Evolutionary conservation across 2,329 filamentous ascomycete genomes (phyloP).

Genomic region (Trichoderma hamatum): DNA sequence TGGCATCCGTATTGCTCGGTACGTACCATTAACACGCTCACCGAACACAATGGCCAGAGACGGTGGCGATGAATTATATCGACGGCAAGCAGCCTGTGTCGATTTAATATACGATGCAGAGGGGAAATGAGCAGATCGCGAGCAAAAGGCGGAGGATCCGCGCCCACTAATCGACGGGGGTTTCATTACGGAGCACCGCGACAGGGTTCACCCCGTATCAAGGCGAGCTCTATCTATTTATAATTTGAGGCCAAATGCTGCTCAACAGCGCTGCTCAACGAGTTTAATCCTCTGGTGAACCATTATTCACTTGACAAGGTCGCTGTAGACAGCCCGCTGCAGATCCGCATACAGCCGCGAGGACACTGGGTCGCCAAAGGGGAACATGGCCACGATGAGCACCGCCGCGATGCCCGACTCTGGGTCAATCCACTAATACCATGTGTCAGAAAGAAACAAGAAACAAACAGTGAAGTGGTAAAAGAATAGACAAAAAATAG

Average conservation of each 20-base stretch:
- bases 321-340: slow-evolving; percentile 44
- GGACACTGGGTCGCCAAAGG: slow-evolving; percentile 44
- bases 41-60: neutral
- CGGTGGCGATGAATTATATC: neutral
- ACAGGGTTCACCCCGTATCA: slow-evolving; percentile 7
- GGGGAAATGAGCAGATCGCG: neutral
- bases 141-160: slow-evolving; percentile 14
- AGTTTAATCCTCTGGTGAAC: neutral
- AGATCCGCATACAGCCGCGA: slow-evolving; percentile 45
- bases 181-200: neutral
- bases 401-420: slow-evolving; percentile 46
- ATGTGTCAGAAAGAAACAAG: neutral
- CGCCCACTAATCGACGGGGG: slow-evolving; percentile 2
- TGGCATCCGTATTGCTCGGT: neutral
- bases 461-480: neutral
- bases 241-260: neutral
- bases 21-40: neutral
- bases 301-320: slow-evolving; percentile 18
- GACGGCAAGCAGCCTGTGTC: neutral
- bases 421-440: slow-evolving; percentile 42
- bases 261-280: neutral
- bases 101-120: neutral
- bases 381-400: slow-evolving; percentile 45
- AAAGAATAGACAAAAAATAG: neutral
- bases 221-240: neutral